A percentile compares a stretch with the other conserved stretches of the same genome.
Evolutionary conservation across 225 moss, liverwort and hornwort species (phyloP).

Genomic region (Pleurozium schreberi): DNA sequence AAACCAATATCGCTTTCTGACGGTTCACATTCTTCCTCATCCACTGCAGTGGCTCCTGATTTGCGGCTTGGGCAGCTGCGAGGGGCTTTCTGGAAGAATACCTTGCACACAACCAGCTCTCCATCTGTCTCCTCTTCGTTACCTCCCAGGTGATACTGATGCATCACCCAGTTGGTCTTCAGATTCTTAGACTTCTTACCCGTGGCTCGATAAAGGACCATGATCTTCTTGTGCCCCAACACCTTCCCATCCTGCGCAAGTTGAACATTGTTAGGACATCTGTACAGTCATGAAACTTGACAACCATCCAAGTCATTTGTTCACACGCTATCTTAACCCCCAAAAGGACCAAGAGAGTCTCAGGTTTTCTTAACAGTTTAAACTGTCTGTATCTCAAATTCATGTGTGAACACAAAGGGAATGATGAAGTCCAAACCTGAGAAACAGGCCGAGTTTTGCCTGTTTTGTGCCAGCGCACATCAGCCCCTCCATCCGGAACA

Average conservation of each 20-base stretch:
- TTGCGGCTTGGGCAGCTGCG: slow-evolving; percentile 75
- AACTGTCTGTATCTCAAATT: background rate
- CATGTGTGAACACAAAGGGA: background rate
- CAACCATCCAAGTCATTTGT: background rate
- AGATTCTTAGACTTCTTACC: slow-evolving; percentile 81
- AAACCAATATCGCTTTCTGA: slow-evolving; percentile 39
- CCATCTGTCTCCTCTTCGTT: slow-evolving; percentile 87
- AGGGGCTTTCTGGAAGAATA: slow-evolving; percentile 82
- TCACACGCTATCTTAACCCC: background rate
- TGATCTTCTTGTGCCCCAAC: slow-evolving; percentile 87
- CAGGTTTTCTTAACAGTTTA: background rate
- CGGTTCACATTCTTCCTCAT: slow-evolving; percentile 52
- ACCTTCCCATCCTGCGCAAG: slow-evolving; percentile 21
- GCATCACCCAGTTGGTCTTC: slow-evolving; percentile 96
- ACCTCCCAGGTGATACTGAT: slow-evolving; percentile 78
- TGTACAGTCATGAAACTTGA: background rate
- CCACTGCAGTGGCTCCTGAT: slow-evolving; percentile 18
- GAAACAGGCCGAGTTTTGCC: slow-evolving; percentile 80
- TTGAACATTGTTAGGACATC: background rate
- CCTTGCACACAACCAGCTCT: slow-evolving; percentile 90
- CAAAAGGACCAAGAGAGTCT: background rate
- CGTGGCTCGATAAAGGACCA: slow-evolving; percentile 72
- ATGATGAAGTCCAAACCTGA: slow-evolving; percentile 10
- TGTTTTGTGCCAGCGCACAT: slow-evolving; percentile 94
- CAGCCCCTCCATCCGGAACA: slow-evolving; percentile 50